Conservation (phyloP, 176 grass and related monocot species). For the Carex pumila region DNA sequence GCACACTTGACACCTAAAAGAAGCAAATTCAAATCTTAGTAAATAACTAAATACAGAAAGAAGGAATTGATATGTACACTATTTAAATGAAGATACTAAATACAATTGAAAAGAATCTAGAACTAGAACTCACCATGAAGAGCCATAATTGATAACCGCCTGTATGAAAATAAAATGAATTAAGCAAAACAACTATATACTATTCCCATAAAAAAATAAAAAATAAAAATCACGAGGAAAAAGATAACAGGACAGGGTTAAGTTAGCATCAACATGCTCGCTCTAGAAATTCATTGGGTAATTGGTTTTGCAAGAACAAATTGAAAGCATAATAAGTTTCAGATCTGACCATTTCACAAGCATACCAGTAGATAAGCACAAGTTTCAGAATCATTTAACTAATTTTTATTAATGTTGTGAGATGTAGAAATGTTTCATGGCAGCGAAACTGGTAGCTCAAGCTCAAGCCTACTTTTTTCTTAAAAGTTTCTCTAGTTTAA, state of each 20-base stretch:
- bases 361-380: neutral
- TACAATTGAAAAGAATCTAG: neutral
- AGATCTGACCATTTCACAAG: neutral
- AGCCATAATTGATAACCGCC: conserved; percentile 68
- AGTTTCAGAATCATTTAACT: neutral
- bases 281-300: neutral
- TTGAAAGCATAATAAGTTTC: neutral
- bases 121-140: conserved; percentile 71
- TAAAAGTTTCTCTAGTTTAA: neutral
- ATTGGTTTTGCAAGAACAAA: neutral
- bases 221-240: neutral
- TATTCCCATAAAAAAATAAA: neutral
- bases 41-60: neutral
- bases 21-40: neutral
- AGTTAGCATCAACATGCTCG: neutral
- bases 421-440: neutral
- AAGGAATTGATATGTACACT: neutral
- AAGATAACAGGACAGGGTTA: neutral
- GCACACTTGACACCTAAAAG: conserved; percentile 62
- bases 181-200: conserved; percentile 14
- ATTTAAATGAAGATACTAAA: neutral
- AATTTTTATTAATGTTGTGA: neutral
- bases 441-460: neutral
- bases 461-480: neutral
- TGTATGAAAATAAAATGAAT: conserved; percentile 32